Evolutionary conservation across 768 basidiomycete genomes (phyloP).

Genomic region (Porphyrellus cyaneotinctus): DNA sequence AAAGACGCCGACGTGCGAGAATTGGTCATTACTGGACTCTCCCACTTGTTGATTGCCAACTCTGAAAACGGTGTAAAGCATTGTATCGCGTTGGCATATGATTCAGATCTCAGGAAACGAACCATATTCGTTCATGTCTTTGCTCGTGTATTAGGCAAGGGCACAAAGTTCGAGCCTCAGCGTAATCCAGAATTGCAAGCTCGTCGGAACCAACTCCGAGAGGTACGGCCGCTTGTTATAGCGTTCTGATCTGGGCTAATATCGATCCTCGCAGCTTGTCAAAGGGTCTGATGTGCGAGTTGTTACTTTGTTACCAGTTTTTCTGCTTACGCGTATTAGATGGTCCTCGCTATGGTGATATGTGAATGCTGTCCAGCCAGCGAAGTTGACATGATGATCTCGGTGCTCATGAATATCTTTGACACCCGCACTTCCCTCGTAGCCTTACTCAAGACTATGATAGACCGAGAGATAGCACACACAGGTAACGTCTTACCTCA

Average conservation of each 20-base stretch:
- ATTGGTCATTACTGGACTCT: conserved; percentile 73
- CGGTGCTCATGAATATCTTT: conserved; percentile 81
- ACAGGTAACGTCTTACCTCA: conserved; percentile 49
- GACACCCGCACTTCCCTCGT: conserved; percentile 72
- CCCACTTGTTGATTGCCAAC: conserved; percentile 79
- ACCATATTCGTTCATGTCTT: conserved; percentile 84
- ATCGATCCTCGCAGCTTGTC: conserved; percentile 49
- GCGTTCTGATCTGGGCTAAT: conserved; percentile 4
- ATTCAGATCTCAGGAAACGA: conserved; percentile 62
- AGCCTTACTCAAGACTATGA: conserved; percentile 73
- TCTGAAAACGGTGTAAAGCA: conserved; percentile 88
- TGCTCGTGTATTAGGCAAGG: conserved; percentile 73
- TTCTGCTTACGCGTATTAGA: conserved; percentile 37
- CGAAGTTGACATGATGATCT: conserved; percentile 82
- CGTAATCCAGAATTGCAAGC: conserved; percentile 46
- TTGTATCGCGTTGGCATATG: conserved; percentile 75
- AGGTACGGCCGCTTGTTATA: conserved; percentile 40
- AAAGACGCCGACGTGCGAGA: conserved; percentile 65
- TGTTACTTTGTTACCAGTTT: not conserved
- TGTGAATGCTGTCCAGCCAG: conserved; percentile 78
- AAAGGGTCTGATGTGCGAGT: conserved; percentile 65
- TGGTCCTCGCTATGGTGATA: conserved; percentile 78
- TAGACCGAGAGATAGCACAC: conserved; percentile 77
- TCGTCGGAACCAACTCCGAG: conserved; percentile 52
- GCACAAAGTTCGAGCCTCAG: conserved; percentile 69